A percentile compares a stretch with the other conserved stretches of the same genome.
Conservation (phyloP, 805 yeast species). For the Cyberlindnera mycetangii region DNA sequence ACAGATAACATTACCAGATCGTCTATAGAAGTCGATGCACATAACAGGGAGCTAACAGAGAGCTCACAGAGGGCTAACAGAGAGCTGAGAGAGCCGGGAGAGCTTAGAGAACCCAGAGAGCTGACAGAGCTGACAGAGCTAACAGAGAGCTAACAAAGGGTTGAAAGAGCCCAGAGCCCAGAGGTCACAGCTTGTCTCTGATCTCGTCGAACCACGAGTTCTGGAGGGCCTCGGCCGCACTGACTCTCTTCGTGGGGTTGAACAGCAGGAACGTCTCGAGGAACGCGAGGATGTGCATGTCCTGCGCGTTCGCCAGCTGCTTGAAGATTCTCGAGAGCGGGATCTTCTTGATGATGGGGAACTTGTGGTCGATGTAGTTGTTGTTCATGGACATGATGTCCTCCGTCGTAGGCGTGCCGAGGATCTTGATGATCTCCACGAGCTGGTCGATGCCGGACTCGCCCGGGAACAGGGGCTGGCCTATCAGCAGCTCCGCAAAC, state of each 20-base stretch:
- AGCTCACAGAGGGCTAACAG: too few species aligned
- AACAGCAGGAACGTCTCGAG: conserved; percentile 4
- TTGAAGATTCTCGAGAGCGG: conserved; percentile 68
- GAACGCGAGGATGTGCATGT: conserved; percentile 41
- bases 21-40: too few species aligned
- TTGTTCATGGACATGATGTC: conserved; percentile 95
- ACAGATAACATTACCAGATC: too few species aligned
- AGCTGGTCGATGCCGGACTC: conserved; percentile 97
- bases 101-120: too few species aligned
- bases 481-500: conserved; percentile 92
- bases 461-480: conserved; percentile 97
- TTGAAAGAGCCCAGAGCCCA: too few species aligned
- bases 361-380: conserved; percentile 94
- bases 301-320: conserved; percentile 39
- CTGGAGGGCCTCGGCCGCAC: conserved; percentile 53
- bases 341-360: conserved; percentile 82
- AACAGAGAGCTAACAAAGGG: too few species aligned
- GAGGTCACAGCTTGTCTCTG: too few species aligned
- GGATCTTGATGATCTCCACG: conserved; percentile 91
- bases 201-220: conserved; percentile 48
- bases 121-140: too few species aligned
- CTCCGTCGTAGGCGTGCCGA: conserved; percentile 95
- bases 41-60: too few species aligned
- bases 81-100: too few species aligned
- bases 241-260: conserved; percentile 62